Evolutionary conservation across 2,329 filamentous ascomycete species (phyloP), one percentile per base, ranked within the genome.

Genomic region (Curvularia eragrostidis): DNA sequence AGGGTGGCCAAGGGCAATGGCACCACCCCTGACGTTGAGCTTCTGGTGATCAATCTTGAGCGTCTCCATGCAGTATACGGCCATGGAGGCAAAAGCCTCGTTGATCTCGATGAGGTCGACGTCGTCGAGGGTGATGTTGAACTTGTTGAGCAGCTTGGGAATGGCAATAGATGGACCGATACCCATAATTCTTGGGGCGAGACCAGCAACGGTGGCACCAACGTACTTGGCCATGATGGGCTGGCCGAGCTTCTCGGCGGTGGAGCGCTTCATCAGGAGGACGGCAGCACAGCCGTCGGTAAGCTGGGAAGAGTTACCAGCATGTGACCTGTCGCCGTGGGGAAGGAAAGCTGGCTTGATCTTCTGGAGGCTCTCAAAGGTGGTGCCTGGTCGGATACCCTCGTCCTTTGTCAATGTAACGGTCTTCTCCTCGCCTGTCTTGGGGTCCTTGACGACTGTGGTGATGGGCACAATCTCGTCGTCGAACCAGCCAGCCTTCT

Each of bases 31-130:
- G 24, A 89, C 85, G 80, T 95, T 95, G 84, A 95, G 85, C 86
- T 93, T 94, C 70, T 84, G 78, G 78, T 84, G 85, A 73, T 91
- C 88, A 49, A 94, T 81, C 64, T 86, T 86, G 49, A 95, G 83
- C 65, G 75, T 79, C 57, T 82, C 77, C 3, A 90, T 81, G 80
- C 93, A 97, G 85, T 97, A 98, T 28, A 97, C 93, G 1, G 92
- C 93, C 95, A 98, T 98, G 51, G 91, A 95, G 21, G 93, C 94
- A 72, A 99, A 99, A 1, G 95, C 95, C 84, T 99, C 95, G 82
- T 99, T 99, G 74, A 99, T 80, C 84, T 98, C 95, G 68, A 94
- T 84, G 34, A 98, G 85, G 73, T 99, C 95, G 61, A 95, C 86
- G 69, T 98, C 95, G 58, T 89, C 85, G 52, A 96, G 82, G 23